Evolutionary conservation across 345 rosid genomes (phyloP), one percentile per base, ranked within the genome.

Genomic region (Lepidium aucheri): DNA sequence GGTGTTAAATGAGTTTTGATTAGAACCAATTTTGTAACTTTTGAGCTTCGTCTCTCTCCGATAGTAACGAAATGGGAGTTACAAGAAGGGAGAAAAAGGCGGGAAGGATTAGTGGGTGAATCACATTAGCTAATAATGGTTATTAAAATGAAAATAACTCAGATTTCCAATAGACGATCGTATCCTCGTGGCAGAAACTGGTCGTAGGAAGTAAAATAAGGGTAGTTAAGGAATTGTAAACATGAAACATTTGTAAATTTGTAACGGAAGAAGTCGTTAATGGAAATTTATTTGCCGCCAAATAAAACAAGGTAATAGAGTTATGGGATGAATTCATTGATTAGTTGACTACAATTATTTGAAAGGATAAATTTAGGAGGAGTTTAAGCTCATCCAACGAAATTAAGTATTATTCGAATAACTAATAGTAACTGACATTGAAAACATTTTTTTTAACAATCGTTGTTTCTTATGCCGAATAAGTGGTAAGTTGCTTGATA

Each of bases 241-340:
- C 15, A 42, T 61, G 26, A 20, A 1, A 39, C 16, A 17, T 46
- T 22, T 53, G 54, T 51, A 24, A 20, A 15, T 18, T 14, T 64
- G 71, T 65, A 72, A 72, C 76, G 7, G 66, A 63, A 14, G 16
- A 50, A 49, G 60, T 57, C 40, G 66, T 65, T 17, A 65, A 72
- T 22, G 58, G 59, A 49, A 36, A 55, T 72, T 57, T 14, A 18
- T 56, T 49, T 72, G 32, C 44, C 76, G 59, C 69, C 28, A 63
- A 47, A 40, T 17, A 18, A 26, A 53, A 43, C 22, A 70, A 22
- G 63, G 47, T 61, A 44, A 45, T 9, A 53, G 47, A 58, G 41
- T 36, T 63, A 53, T 62, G 63, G 11, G 12, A 54, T 12, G 13
- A 53, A 10, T 44, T n/a, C n/a, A n/a, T n/a, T 24, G 45, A 47